A percentile compares a stretch with the other conserved stretches of the same genome.
Evolutionary conservation across 306 rosid species (phyloP).

Genomic region (Trifolium subterraneum): DNA sequence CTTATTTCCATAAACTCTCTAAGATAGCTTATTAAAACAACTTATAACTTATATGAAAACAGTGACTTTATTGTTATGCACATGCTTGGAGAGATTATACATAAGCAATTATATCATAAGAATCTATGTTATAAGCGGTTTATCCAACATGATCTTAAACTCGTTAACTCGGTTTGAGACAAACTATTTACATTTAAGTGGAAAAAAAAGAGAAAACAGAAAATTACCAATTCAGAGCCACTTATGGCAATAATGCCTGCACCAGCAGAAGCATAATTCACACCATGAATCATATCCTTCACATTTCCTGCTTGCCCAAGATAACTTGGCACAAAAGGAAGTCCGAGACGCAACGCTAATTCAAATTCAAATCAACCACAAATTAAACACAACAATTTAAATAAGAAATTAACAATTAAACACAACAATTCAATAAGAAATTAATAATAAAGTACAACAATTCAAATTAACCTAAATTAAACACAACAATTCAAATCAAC

Average conservation of each 20-base stretch:
- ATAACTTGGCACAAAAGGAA: constrained; percentile 88
- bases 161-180: neutral
- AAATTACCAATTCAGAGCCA: constrained; percentile 85
- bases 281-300: constrained; percentile 73
- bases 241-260: constrained; percentile 87
- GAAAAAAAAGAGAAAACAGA: neutral
- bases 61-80: neutral
- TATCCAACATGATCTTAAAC: neutral
- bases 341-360: constrained; percentile 78
- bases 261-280: constrained; percentile 91
- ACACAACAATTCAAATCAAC: neutral
- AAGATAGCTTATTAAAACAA: neutral
- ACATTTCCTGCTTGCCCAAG: constrained; percentile 69
- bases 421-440: neutral
- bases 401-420: too few species aligned
- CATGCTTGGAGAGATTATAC: neutral
- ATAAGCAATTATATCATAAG: neutral
- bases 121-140: neutral
- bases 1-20: neutral
- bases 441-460: too few species aligned
- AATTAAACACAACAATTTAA: too few species aligned
- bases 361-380: constrained; percentile 5
- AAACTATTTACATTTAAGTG: neutral
- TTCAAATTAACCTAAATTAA: neutral
- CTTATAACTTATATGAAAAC: neutral